Base-by-base conservation (phyloP, 768 basidiomycete species). In the Albatrellus ellisii region DNA sequence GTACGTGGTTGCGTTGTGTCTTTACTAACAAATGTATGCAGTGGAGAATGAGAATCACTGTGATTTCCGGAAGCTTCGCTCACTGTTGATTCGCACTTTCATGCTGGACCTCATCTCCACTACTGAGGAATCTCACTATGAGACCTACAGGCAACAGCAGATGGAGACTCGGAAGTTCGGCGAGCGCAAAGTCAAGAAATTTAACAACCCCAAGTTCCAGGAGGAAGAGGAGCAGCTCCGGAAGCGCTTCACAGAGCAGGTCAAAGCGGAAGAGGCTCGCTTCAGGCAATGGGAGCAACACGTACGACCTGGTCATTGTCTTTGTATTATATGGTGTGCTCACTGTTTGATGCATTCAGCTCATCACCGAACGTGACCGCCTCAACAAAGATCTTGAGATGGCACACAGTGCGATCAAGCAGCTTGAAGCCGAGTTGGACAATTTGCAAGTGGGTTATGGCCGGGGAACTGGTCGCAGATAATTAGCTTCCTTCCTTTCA, bases 161-260 rank as follows among this genome's bases (percentile, higher is more conserved):
- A 98, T 99, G 95, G 95, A 99, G 72, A 97, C 95, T 6, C 83
- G 95, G 64, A 98, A 98, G 65, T 94, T 91, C 51, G 95, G 92
- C 52, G 95, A 98, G 62, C 80, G 91, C 52, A 97, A 97, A 68
- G 88, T 92, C 55, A 92, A 89, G 76, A 97, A 97, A 68, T 72
- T 88, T 52, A 92, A 99, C 66, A 99, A 98, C 63, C 94, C 95
- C 54, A 98, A 98, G 65, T 99, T 94, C 79, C 92, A 92, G 70
- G 95, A 98, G 62, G 95, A 99, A 66, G 94, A 99, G 62, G 95
- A 99, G 63, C 72, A 79, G 45, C 76, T 98, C 47, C 73, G 94
- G 57, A 97, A 92, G 72, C 78, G 91, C 48, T 99, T 99, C 66
- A 99, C 95, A 24, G 95, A 99, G 64, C 95, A 99, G 68, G 95